Conservation (phyloP, 2,329 filamentous ascomycete genomes). For the Verticillium nonalfalfae region DNA sequence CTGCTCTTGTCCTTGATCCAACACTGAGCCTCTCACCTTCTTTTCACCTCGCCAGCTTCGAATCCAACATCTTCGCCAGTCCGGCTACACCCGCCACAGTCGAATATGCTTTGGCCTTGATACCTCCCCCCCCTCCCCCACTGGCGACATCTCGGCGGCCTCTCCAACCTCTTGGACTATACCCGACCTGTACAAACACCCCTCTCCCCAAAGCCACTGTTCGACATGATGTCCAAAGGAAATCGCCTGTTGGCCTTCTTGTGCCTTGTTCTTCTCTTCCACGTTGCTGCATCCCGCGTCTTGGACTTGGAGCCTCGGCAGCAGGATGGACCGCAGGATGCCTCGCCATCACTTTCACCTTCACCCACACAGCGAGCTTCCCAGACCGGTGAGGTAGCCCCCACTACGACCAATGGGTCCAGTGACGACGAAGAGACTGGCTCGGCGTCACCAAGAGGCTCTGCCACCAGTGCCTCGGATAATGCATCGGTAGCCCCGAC, state of each 20-base stretch:
- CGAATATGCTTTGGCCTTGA: neutral
- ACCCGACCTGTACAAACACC: neutral
- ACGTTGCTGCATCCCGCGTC: constrained; percentile 27
- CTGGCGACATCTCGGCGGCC: neutral
- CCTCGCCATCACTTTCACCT: constrained; percentile 13
- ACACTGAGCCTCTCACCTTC: neutral
- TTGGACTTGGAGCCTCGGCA: constrained; percentile 25
- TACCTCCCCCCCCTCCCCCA: neutral
- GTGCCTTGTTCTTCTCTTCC: constrained; percentile 29
- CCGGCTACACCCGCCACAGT: neutral
- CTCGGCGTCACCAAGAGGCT: neutral
- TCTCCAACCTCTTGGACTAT: neutral
- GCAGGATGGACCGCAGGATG: constrained; percentile 14
- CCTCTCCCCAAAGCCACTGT: neutral
- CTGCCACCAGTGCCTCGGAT: neutral
- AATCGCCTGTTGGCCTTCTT: constrained; percentile 29
- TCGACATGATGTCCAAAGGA: constrained; percentile 26
- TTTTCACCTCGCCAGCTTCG: neutral
- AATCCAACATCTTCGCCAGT: neutral
- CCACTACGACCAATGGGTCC: neutral
- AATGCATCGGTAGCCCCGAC: neutral
- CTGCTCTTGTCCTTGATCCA: neutral
- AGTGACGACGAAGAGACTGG: neutral
- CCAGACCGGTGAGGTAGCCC: neutral
- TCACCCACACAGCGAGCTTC: constrained; percentile 3